Base-by-base conservation (phyloP, 768 basidiomycete species). In the Podaxis sp. region DNA sequence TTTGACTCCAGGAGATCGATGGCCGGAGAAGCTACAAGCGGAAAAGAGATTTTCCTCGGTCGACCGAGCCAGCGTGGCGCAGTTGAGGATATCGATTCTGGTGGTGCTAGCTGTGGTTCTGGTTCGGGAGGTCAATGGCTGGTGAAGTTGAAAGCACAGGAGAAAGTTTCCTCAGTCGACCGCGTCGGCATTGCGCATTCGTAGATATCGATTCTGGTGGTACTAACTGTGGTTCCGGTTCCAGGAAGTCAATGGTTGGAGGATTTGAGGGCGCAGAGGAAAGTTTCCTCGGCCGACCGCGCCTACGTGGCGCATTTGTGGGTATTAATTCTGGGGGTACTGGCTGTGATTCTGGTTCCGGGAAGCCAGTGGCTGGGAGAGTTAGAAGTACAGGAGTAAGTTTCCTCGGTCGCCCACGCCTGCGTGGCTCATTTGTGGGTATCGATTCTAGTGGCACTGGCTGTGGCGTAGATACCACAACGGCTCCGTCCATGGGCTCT, bases 321-420 rank as follows among this genome's bases (percentile, higher is more conserved):
- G 42, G 6, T 16, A 18, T 44, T 5, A 6, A 16, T 32, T 32
- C 32, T 32, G 40, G 40, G 4, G 40, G 40, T 2, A 4, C 40
- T 42, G n/a, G 13, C n/a, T n/a, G 14, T 42, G 40, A 11, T 42
- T 18, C 40, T n/a, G 14, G n/a, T 42, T 42, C 14, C 40, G 40
- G 40, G 32, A 0, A 9, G 32, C 7, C 32, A 32, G 7, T 1
- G 32, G 32, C 32, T 32, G 32, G 32, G 6, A 32, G 46, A 47
- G 46, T 9, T 23, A 47, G 9, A 47, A 23, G 46, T 18, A 47
- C n/a, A 47, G 51, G n/a, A 27, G 5, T 13, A 11, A 44, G 16
- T 27, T 59, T 59, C 38, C 36, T 59, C 28, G 57, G 50, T 42
- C 57, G 48, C 7, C 57, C 50, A 23, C 50, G 57, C 23, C 16